These are phyloP conservation scores for Pichia sp. DNA, from an alignment of 1,139 yeast species.

Conservation along the genomic window DNA sequence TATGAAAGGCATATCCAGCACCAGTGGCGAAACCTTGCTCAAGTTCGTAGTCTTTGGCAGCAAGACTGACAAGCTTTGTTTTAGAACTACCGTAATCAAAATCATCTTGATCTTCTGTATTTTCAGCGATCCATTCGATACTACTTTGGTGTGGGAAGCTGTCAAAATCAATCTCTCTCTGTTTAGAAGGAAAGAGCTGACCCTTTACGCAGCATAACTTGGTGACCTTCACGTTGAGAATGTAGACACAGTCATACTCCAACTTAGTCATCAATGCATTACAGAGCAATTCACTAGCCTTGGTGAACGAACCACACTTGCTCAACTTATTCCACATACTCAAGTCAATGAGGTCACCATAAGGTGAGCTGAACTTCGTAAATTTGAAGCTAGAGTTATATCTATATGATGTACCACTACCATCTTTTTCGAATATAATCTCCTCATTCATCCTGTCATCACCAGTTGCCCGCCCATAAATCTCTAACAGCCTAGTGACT, in stretches of 20 bases:
- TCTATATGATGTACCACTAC: conserved; percentile 52
- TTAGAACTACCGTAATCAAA: conserved; percentile 24
- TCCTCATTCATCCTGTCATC: conserved; percentile 29
- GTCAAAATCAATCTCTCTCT: conserved; percentile 38
- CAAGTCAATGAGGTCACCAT: conserved; percentile 20
- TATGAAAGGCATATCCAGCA: conserved; percentile 42
- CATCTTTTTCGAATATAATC: conserved; percentile 48
- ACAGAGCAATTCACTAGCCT: conserved; percentile 38
- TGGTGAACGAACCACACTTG: conserved; percentile 35
- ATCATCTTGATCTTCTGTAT: neutral
- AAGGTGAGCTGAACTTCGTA: conserved; percentile 27
- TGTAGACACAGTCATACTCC: conserved; percentile 39
- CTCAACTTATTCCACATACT: conserved; percentile 36
- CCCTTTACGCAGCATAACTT: conserved; percentile 22
- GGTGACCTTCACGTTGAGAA: conserved; percentile 49
- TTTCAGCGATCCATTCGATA: conserved; percentile 21
- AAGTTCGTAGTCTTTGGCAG: conserved; percentile 24
- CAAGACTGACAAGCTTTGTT: neutral
- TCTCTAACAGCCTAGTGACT: conserved; percentile 2
- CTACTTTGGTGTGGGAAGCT: conserved; percentile 34
- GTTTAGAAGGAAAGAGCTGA: conserved; percentile 34
- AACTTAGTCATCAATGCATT: conserved; percentile 32
- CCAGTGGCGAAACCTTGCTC: conserved; percentile 20
- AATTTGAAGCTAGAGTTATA: conserved; percentile 41
- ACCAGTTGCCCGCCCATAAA: conserved; percentile 48